Evolutionary conservation across 2,329 filamentous ascomycete species (phyloP), one percentile per base, ranked within the genome.

Genomic region (Aureobasidium sp.): DNA sequence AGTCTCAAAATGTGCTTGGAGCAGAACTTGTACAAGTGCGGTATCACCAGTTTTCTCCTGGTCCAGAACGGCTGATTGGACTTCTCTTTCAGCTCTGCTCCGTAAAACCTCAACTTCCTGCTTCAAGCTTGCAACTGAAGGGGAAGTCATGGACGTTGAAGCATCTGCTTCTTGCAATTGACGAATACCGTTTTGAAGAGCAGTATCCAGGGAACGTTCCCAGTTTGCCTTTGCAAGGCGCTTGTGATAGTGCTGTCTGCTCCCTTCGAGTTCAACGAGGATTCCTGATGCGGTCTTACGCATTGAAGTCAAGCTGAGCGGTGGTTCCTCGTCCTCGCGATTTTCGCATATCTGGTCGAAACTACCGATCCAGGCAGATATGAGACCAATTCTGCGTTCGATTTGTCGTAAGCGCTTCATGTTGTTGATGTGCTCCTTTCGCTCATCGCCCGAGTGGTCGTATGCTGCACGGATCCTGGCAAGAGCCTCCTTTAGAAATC

Each of bases 301-400:
- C 78, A 97, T 89, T 0, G 88, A 83, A 2, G 81, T 75, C 48
- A 96, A 77, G 67, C 85, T 89, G 36, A 82, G 76, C 1, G 91
- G 85, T 0, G 82, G 76, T 15, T 86, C 82, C 64, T 88, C 87
- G 23, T 86, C 83, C 58, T 88, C 87, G 20, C 86, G 82, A 52
- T 81, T 81, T 42, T 91, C 90, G 67, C 88, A 93, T 2, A 95
- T 84, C 1, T 83, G 80, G 66, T 97, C 93, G 69, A 97, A 99
- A 1, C 91, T 91, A 1, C 89, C 89, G 62, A 97, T 88, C 94
- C 94, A 99, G 1, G 88, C 87, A 3, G 89, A 92, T n/a, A 99
- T 81, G 64, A 96, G 80, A 7, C 86, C 83, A 65, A 97, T 96
- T 17, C 94, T 85, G 66, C 91, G 84, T 76, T 96, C 91, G 36